Conservation (phyloP, 306 rosid species). For the Quercus robur region DNA sequence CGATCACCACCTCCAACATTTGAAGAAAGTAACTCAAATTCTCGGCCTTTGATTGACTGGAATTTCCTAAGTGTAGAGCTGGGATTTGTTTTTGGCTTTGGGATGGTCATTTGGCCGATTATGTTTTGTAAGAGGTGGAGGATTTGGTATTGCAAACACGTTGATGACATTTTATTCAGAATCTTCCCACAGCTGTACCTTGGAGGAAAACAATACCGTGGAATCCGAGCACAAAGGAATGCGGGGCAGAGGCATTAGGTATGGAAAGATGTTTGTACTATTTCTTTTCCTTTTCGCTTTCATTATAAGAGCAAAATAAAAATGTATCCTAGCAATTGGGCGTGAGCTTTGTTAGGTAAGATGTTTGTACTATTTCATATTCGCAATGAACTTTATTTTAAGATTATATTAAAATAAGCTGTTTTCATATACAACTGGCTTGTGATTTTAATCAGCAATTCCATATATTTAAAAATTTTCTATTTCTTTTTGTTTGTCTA, state of each 20-base stretch:
- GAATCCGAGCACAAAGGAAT: neutral
- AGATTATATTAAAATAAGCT: too few species aligned
- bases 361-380: too few species aligned
- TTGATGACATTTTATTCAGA: neutral
- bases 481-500: too few species aligned
- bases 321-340: too few species aligned
- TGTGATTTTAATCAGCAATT: too few species aligned
- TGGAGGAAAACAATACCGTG: too few species aligned
- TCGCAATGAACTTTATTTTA: too few species aligned
- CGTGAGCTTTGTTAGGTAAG: too few species aligned
- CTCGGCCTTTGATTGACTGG: neutral
- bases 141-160: neutral
- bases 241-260: neutral
- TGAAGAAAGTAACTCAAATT: neutral
- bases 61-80: neutral
- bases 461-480: too few species aligned
- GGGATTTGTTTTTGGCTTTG: conserved; percentile 3
- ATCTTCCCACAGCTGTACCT: neutral
- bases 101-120: neutral
- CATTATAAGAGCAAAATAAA: too few species aligned
- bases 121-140: conserved; percentile 2
- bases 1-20: neutral
- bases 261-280: neutral
- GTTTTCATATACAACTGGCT: too few species aligned
- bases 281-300: too few species aligned